Base-by-base conservation (phyloP, 805 yeast genomes). In the Starmerella asiatica region DNA sequence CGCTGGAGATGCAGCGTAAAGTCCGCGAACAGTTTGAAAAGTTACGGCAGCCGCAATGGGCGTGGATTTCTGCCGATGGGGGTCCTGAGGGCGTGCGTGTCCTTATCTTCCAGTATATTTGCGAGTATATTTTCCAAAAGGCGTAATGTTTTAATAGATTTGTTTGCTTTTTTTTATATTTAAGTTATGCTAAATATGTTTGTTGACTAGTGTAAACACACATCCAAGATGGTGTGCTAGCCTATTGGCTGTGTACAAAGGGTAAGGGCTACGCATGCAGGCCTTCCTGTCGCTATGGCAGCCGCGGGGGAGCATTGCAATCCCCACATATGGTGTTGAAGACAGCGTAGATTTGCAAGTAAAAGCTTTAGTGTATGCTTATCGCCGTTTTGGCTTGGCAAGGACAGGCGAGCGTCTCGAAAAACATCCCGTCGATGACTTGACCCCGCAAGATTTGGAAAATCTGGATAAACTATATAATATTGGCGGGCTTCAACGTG, bases 261-360 rank as follows among this genome's bases (percentile, higher is more conserved):
- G 26, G 26, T 23, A 23, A 23, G 26, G 26, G 26, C 7, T n/a
- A n/a, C n/a, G 26, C 11, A 60, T 53, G 56, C 55, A 52, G 20
- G 37, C 56, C 49, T 53, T 59, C 44, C 50, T 51, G 35, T 48
- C 55, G 21, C 44, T 60, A 6, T 63, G 66, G 67, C 61, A 64
- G 4, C 60, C 59, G 29, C 47, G 57, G 0, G 50, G 51, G 18
- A 41, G 21, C 21, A 59, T 68, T 20, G 64, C 69, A 12, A 68
- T 72, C 17, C 79, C 79, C 3, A 57, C 58, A 6, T 74, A 70
- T 45, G 65, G 57, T 21, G 40, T 54, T 5, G 74, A 69, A 40
- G 84, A 77, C 52, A 67, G 75, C 4, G 64, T 74, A 11, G 81
- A 75, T 47, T 61, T 77, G 17, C 81, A 75, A 45, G 65, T 76